Conservation (phyloP, 371 early-diverging fungal species). For the Mortierella sp. region DNA sequence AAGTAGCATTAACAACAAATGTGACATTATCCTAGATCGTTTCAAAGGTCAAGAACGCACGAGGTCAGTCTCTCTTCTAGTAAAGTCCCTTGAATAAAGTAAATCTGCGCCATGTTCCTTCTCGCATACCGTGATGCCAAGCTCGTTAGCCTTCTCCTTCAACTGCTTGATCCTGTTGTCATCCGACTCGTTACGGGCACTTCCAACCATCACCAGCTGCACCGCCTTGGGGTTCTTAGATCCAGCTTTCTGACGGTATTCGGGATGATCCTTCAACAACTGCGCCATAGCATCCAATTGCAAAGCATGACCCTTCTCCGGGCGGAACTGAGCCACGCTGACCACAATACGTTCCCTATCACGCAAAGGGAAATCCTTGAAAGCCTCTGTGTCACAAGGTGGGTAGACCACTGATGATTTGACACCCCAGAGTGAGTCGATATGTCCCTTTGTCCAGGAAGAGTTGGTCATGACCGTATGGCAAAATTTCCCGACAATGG, state of each 20-base stretch:
- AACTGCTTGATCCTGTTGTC: constrained; percentile 77
- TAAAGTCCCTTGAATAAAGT: neutral
- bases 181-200: constrained; percentile 89
- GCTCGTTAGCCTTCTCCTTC: constrained; percentile 58
- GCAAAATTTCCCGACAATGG: constrained; percentile 84
- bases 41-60: neutral
- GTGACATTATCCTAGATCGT: constrained; percentile 74
- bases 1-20: constrained; percentile 89
- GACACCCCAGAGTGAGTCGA: constrained; percentile 81
- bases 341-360: constrained; percentile 74
- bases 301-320: constrained; percentile 93
- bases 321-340: constrained; percentile 96
- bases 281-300: constrained; percentile 84
- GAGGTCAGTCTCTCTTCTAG: neutral
- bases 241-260: constrained; percentile 53
- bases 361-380: constrained; percentile 66
- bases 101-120: neutral
- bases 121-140: constrained; percentile 70
- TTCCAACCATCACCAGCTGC: constrained; percentile 78
- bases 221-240: constrained; percentile 49
- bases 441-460: constrained; percentile 95
- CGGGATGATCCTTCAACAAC: constrained; percentile 66
- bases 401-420: constrained; percentile 87
- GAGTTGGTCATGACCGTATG: constrained; percentile 92
- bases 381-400: constrained; percentile 89